A percentile compares a stretch with the other conserved stretches of the same genome.
Conservation (phyloP, 495 filamentous ascomycete genomes). For the Venustampulla echinocandica region DNA sequence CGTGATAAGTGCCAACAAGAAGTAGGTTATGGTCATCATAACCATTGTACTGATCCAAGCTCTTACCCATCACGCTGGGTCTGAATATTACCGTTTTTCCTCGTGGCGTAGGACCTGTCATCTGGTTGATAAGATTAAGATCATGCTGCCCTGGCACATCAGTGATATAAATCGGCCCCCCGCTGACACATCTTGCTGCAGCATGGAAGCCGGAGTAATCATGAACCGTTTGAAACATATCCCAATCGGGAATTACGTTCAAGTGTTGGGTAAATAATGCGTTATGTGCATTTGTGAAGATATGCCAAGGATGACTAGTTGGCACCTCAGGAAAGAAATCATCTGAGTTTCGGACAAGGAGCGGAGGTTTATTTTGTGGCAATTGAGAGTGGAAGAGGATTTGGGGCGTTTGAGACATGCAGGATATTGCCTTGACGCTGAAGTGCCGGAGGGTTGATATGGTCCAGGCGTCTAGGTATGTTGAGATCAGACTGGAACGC, state of each 20-base stretch:
- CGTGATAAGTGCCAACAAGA: slow-evolving; percentile 67
- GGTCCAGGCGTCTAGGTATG: slow-evolving; percentile 84
- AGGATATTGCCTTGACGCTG: slow-evolving; percentile 68
- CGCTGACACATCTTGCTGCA: slow-evolving; percentile 79
- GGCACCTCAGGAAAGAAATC: slow-evolving; percentile 84
- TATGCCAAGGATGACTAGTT: slow-evolving; percentile 81
- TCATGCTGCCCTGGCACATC: slow-evolving; percentile 79
- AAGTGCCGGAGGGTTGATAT: slow-evolving; percentile 71
- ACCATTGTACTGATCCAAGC: slow-evolving; percentile 59
- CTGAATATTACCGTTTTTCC: slow-evolving; percentile 70
- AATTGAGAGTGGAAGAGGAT: slow-evolving; percentile 78
- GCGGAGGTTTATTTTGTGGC: slow-evolving; percentile 56
- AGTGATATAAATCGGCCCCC: slow-evolving; percentile 89
- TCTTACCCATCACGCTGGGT: slow-evolving; percentile 60
- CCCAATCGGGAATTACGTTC: slow-evolving; percentile 73
- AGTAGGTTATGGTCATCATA: slow-evolving; percentile 67
- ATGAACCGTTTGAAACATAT: slow-evolving; percentile 94
- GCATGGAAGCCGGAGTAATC: slow-evolving; percentile 75
- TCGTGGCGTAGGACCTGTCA: slow-evolving; percentile 57
- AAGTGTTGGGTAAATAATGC: slow-evolving; percentile 62
- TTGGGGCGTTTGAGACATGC: slow-evolving; percentile 83
- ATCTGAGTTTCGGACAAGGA: slow-evolving; percentile 79
- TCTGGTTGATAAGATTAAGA: slow-evolving; percentile 61
- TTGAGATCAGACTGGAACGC: slow-evolving; percentile 55
- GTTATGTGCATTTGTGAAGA: slow-evolving; percentile 91